Evolutionary conservation across 176 grass and related monocot genomes (phyloP).

Genomic region (Oryza longistaminata): DNA sequence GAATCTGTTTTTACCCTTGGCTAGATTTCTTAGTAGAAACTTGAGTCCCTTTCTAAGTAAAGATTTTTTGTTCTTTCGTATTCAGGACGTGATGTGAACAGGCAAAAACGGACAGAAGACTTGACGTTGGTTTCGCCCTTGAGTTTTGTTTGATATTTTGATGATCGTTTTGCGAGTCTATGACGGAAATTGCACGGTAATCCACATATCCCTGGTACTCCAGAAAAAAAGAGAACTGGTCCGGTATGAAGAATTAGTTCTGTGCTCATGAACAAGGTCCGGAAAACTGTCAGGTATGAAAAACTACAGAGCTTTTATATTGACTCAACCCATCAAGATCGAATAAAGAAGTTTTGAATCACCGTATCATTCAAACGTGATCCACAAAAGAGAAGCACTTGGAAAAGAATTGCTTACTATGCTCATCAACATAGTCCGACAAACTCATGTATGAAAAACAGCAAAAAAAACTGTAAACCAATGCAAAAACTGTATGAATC

Average conservation of each 20-base stretch:
- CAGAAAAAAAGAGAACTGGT: background rate
- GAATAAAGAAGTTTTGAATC: background rate
- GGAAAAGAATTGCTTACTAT: background rate
- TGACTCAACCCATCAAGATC: background rate
- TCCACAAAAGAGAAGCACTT: background rate
- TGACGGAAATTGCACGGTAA: background rate
- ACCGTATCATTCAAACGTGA: background rate
- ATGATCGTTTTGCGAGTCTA: background rate
- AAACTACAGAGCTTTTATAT: background rate
- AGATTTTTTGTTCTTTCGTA: background rate
- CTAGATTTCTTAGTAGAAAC: background rate
- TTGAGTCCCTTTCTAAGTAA: background rate
- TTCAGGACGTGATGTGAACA: background rate
- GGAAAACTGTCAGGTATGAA: background rate
- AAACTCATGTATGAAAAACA: background rate
- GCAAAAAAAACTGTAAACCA: background rate
- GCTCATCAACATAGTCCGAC: background rate
- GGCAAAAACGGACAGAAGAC: background rate
- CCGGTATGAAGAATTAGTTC: background rate
- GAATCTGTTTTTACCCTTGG: slow-evolving; percentile 10
- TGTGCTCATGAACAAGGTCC: background rate
- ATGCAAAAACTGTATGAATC: background rate
- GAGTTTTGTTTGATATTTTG: background rate
- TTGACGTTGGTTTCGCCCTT: background rate
- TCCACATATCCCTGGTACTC: background rate